Conservation (phyloP, 2,329 filamentous ascomycete species). For the Conoideocrella luteorostrata region DNA sequence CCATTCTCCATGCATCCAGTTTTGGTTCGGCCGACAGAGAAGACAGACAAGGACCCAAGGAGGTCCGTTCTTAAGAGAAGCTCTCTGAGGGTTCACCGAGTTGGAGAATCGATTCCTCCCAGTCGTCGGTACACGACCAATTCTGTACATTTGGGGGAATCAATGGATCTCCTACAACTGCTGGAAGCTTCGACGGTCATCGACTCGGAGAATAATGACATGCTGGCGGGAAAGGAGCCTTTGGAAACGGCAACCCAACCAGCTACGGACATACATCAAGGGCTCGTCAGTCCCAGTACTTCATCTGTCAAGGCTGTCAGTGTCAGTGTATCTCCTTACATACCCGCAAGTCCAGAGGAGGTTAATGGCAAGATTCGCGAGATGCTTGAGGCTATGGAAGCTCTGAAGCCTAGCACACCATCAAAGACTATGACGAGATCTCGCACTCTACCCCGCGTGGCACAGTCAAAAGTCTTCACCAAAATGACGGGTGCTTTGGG, state of each 20-base stretch:
- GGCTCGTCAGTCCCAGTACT: not conserved
- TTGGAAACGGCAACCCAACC: not conserved
- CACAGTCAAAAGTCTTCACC: constrained; percentile 24
- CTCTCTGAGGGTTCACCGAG: not conserved
- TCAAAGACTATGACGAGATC: constrained; percentile 8
- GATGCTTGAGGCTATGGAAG: constrained; percentile 30
- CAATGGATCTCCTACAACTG: constrained; percentile 2
- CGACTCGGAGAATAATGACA: not conserved
- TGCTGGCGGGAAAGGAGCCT: not conserved
- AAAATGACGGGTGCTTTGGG: constrained; percentile 29
- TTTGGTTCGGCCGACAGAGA: not conserved
- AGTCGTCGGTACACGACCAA: constrained; percentile 8
- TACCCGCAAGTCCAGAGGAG: constrained; percentile 16
- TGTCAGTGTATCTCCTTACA: not conserved
- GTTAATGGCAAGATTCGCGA: constrained; percentile 27
- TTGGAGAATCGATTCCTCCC: not conserved
- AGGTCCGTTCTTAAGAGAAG: constrained; percentile 2
- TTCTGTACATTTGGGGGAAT: constrained; percentile 5
- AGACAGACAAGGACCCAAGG: not conserved
- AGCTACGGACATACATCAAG: not conserved
- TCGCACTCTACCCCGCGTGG: constrained; percentile 22
- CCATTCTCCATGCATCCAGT: constrained; percentile 12
- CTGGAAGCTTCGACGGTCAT: constrained; percentile 1
- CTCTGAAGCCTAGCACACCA: constrained; percentile 24
- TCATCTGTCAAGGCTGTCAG: not conserved